Percentiles rank a stretch among this genome's conserved stretches.
phyloP scores from a whole-genome alignment of 139 green algal species.

The Pleodorina starrii region DNA sequence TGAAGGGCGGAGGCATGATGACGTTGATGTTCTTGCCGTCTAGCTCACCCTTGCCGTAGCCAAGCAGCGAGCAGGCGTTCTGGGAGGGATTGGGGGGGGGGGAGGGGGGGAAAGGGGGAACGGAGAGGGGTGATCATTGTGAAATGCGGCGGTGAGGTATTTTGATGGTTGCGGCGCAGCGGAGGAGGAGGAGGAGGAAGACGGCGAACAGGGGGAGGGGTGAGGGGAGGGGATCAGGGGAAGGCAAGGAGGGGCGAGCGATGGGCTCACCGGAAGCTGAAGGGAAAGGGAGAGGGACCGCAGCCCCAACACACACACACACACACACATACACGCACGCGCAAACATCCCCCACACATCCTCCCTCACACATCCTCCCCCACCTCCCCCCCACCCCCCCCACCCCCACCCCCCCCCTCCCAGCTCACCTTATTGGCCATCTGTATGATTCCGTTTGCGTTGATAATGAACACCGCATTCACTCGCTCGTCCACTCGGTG shows the following conservation, averaged over 20 bases:
- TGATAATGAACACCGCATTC: slow-evolving; percentile 60
- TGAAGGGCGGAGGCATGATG: slow-evolving; percentile 73
- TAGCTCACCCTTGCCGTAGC: slow-evolving; percentile 68
- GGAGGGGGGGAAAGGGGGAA: neutral
- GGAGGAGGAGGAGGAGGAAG: no score
- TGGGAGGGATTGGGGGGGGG: neutral
- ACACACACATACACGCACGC: no score
- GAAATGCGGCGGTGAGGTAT: no score
- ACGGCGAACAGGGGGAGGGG: no score
- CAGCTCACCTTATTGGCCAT: slow-evolving; percentile 62
- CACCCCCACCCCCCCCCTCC: slow-evolving; percentile 4
- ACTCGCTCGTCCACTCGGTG: slow-evolving; percentile 58
- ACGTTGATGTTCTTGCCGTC: slow-evolving; percentile 72
- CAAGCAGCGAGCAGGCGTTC: slow-evolving; percentile 53
- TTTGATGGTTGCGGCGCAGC: no score
- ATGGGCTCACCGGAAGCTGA: no score
- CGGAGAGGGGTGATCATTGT: no score
- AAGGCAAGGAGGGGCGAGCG: no score
- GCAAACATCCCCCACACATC: no score
- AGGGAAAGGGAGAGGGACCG: no score
- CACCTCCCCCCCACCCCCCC: neutral
- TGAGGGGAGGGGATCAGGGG: no score
- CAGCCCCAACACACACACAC: no score
- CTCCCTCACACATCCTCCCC: neutral
- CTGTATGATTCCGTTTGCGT: slow-evolving; percentile 58